Base-by-base conservation (phyloP, 495 filamentous ascomycete species). In the Xylaria sp. region DNA sequence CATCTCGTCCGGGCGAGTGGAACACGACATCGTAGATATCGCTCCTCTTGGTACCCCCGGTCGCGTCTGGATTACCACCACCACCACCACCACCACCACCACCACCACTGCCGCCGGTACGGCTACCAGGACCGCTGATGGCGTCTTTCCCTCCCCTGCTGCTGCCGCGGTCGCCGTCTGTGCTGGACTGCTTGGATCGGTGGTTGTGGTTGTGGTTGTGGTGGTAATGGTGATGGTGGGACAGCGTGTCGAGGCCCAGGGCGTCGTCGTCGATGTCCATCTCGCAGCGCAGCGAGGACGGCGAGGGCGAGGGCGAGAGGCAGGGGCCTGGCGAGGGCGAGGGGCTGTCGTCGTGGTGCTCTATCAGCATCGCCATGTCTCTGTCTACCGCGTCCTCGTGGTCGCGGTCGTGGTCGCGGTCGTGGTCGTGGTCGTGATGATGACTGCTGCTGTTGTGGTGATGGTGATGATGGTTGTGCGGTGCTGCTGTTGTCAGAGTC, bases 301-400 rank as follows among this genome's bases (percentile, higher is more conserved):
- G 78, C 91, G 92, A 70, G 89, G 90, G 67, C 84, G 91, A 78
- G 91, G 92, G 70, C 85, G 93, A 75, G 68, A 37, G 12, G 58
- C 44, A 44, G 91, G 93, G 59, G 93, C 94, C 92, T 91, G 92
- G 50, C 85, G 87, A 77, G 80, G 91, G 76, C 90, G 68, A 33
- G 64, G 31, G 35, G 33, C 37, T 87, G 33, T 61, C 87, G 33
- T 76, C 72, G 35, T 69, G 71, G 55, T 79, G 76, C 48, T 85
- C 84, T 65, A 88, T 85, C 35, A 88, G 68, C 86, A 88, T 87
- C 67, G 86, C 85, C 58, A 88, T 71, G 72, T 87, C 85, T 43
- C 78, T 79, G 67, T 87, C 80, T 44, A 83, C 80, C 1, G 82
- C 83, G 5, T 78, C 85, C 41, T 78, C 85, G 35, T 77, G 72